phyloP scores from a whole-genome alignment of 2,329 filamentous ascomycete genomes.

The Diaporthe sp. region DNA sequence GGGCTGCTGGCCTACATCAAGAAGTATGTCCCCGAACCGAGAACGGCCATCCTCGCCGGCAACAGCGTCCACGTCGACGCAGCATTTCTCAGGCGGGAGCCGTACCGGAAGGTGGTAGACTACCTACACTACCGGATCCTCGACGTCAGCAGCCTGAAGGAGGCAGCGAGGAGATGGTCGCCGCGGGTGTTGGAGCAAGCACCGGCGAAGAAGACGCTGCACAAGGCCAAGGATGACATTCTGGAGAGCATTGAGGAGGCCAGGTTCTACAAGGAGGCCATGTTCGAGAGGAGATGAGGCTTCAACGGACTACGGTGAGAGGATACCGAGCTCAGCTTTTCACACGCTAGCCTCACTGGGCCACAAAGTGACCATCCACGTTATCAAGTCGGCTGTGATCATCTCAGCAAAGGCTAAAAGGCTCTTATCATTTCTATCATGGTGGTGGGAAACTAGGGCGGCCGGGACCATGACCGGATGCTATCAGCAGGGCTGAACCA shows the following conservation, averaged over 20 bases:
- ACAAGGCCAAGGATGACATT: constrained; percentile 91
- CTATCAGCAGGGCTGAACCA: neutral
- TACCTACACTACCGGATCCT: constrained; percentile 91
- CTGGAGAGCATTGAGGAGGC: constrained; percentile 96
- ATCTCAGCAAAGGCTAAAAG: too few relatives aligned
- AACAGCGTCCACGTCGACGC: constrained; percentile 94
- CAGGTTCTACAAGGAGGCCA: constrained; percentile 77
- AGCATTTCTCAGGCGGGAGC: constrained; percentile 80
- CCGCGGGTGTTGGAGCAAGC: constrained; percentile 70
- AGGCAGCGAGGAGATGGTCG: constrained; percentile 87
- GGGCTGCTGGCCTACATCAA: constrained; percentile 84
- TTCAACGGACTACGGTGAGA: too few relatives aligned
- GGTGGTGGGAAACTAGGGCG: neutral
- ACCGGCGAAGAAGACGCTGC: constrained; percentile 80
- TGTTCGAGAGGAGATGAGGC: constrained; percentile 41
- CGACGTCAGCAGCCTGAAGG: constrained; percentile 93
- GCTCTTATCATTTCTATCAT: neutral
- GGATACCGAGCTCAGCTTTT: neutral
- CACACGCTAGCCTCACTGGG: neutral
- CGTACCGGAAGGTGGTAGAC: constrained; percentile 79
- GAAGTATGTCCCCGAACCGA: constrained; percentile 74
- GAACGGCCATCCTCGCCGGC: constrained; percentile 82
- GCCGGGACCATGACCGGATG: neutral
- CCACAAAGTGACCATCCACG: neutral
- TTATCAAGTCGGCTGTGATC: neutral